Percentiles rank a stretch among this genome's conserved stretches.
Evolutionary conservation across 768 basidiomycete species (phyloP).

Genomic region (Polyporus arcularius): DNA sequence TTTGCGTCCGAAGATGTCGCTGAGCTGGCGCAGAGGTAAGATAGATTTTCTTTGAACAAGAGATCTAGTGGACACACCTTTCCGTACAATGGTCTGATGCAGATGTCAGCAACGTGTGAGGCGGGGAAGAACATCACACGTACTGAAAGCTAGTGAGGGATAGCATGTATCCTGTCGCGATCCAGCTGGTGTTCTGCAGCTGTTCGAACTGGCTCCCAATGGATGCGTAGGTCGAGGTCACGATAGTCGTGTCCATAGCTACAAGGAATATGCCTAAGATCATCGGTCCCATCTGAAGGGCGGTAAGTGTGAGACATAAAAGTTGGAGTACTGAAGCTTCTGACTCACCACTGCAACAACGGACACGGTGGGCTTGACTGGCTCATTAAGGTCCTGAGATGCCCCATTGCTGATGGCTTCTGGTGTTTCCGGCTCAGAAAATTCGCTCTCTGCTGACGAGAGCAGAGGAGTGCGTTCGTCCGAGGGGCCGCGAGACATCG

Average conservation of each 20-base stretch:
- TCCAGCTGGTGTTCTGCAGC: slow-evolving; percentile 68
- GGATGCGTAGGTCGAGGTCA: slow-evolving; percentile 34
- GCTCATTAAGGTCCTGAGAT: not conserved
- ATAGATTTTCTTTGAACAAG: not conserved
- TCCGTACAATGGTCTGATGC: slow-evolving; percentile 57
- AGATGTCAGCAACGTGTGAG: not conserved
- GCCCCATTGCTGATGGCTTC: not conserved
- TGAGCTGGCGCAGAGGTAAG: slow-evolving; percentile 23
- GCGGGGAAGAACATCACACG: slow-evolving; percentile 18
- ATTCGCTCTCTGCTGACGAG: not conserved
- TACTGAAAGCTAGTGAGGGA: slow-evolving; percentile 64
- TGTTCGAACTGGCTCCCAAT: slow-evolving; percentile 54
- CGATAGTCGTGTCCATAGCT: slow-evolving; percentile 36
- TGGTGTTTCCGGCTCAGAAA: not conserved
- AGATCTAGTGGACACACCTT: slow-evolving; percentile 33
- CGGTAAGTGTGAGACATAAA: not conserved
- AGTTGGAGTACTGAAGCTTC: too few relatives aligned
- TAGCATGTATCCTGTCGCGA: slow-evolving; percentile 63
- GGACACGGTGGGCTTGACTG: slow-evolving; percentile 15
- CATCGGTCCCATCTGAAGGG: slow-evolving; percentile 30
- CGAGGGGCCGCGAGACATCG: not conserved
- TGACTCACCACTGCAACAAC: slow-evolving; percentile 15
- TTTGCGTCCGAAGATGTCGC: slow-evolving; percentile 68
- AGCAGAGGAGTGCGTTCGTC: slow-evolving; percentile 2
- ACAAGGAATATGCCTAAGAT: slow-evolving; percentile 34